These are phyloP conservation scores for Zea luxurians DNA, from an alignment of 176 grass and related monocot species.

Conservation along the genomic window DNA sequence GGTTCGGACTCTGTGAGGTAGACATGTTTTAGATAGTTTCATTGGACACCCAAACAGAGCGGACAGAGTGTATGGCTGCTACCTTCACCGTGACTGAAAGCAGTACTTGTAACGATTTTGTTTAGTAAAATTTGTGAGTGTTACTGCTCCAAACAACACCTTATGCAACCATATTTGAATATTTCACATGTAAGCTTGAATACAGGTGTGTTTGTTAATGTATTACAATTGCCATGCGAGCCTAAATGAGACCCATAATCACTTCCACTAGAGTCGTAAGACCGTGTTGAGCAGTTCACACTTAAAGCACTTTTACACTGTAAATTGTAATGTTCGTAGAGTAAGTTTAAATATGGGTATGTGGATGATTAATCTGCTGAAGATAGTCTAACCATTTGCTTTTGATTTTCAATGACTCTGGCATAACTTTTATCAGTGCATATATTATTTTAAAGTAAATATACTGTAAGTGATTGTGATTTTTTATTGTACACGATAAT, in stretches of 20 bases:
- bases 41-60: background rate
- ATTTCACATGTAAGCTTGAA: slow-evolving; percentile 6
- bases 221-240: background rate
- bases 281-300: too few species aligned
- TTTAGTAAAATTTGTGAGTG: slow-evolving; percentile 4
- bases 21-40: slow-evolving; percentile 6
- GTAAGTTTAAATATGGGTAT: too few species aligned
- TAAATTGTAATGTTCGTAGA: too few species aligned
- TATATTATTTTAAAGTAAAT: background rate
- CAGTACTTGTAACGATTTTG: slow-evolving; percentile 14
- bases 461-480: background rate
- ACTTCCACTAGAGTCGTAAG: background rate
- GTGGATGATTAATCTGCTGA: too few species aligned
- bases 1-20: background rate
- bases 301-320: too few species aligned
- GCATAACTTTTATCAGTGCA: background rate
- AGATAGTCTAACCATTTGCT: background rate
- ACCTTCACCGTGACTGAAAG: background rate
- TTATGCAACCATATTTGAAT: slow-evolving; percentile 12
- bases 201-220: background rate
- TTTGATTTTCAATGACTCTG: background rate
- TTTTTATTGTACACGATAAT: background rate
- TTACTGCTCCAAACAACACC: background rate
- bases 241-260: background rate
- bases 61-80: background rate